phyloP scores from a whole-genome alignment of 805 yeast species.

The Saccharomycopsis synnaedendra region DNA sequence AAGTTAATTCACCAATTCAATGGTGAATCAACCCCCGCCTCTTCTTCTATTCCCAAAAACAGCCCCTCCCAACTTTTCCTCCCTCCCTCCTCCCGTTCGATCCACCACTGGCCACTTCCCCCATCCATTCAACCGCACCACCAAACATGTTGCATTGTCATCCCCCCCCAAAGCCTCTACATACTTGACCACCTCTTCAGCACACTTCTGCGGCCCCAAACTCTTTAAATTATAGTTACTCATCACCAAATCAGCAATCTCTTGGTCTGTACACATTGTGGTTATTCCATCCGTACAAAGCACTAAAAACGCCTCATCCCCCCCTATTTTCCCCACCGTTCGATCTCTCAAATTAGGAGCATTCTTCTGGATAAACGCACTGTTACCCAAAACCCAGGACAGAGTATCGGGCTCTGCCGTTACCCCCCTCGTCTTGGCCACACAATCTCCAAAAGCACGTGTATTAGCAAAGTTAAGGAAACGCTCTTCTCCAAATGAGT shows the following conservation, averaged over 20 bases:
- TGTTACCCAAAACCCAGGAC: slow-evolving; percentile 58
- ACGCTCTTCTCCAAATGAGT: slow-evolving; percentile 88
- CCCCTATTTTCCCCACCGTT: slow-evolving; percentile 40
- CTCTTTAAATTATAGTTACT: slow-evolving; percentile 51
- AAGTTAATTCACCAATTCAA: too few relatives aligned
- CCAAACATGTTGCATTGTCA: slow-evolving; percentile 91
- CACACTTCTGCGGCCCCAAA: slow-evolving; percentile 69
- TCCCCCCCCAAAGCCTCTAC: slow-evolving; percentile 83
- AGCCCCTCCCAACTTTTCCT: slow-evolving; percentile 46
- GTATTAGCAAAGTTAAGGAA: slow-evolving; percentile 79
- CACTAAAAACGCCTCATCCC: slow-evolving; percentile 79
- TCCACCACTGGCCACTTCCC: slow-evolving; percentile 84
- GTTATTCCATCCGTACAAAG: slow-evolving; percentile 84
- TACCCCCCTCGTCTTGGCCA: slow-evolving; percentile 74
- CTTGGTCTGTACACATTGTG: slow-evolving; percentile 75
- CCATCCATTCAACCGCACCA: slow-evolving; percentile 80
- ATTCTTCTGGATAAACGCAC: slow-evolving; percentile 25
- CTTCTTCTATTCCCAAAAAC: slow-evolving; percentile 7
- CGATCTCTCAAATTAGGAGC: slow-evolving; percentile 12
- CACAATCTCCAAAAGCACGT: slow-evolving; percentile 82
- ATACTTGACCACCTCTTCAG: slow-evolving; percentile 74
- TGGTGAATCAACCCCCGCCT: slow-evolving; percentile 1
- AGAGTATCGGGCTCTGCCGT: slow-evolving; percentile 86
- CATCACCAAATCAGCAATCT: slow-evolving; percentile 76
- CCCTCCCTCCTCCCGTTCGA: slow-evolving; percentile 74